These are phyloP conservation scores for Nannochloropsis gaditana DNA, from an alignment of 108 stramenopile species.

Conservation along the genomic window DNA sequence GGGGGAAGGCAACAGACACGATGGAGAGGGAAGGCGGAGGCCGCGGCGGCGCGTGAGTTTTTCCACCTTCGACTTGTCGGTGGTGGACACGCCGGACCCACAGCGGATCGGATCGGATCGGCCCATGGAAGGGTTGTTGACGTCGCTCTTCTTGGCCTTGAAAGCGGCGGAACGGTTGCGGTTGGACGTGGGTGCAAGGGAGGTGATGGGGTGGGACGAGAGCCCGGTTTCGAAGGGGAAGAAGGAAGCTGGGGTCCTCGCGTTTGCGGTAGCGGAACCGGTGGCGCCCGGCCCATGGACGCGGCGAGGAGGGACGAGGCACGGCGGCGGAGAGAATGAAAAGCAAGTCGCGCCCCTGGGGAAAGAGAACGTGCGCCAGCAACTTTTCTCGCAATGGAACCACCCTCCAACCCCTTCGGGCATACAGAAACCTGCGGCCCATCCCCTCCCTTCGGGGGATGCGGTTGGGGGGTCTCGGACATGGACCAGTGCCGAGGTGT, in stretches of 20 bases:
- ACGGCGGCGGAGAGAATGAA: not conserved
- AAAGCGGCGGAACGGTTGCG: not conserved
- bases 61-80: not conserved
- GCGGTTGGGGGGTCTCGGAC: not conserved
- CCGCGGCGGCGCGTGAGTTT: not conserved
- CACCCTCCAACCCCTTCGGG: not conserved
- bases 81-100: not conserved
- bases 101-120: not conserved
- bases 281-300: not conserved
- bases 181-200: not conserved
- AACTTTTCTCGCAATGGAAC: not conserved
- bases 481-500: not conserved
- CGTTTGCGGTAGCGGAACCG: not conserved
- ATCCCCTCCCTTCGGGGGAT: not conserved
- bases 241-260: not conserved
- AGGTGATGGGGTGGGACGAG: not conserved
- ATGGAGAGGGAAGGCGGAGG: not conserved
- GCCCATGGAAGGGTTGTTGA: constrained; percentile 10
- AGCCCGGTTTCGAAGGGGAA: no score
- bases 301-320: not conserved
- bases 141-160: not conserved
- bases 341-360: not conserved
- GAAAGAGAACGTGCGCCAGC: constrained; percentile 17
- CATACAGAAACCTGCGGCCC: not conserved
- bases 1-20: not conserved